Evolutionary conservation across 345 rosid species (phyloP).

Genomic region (Pugionium dolabratum): DNA sequence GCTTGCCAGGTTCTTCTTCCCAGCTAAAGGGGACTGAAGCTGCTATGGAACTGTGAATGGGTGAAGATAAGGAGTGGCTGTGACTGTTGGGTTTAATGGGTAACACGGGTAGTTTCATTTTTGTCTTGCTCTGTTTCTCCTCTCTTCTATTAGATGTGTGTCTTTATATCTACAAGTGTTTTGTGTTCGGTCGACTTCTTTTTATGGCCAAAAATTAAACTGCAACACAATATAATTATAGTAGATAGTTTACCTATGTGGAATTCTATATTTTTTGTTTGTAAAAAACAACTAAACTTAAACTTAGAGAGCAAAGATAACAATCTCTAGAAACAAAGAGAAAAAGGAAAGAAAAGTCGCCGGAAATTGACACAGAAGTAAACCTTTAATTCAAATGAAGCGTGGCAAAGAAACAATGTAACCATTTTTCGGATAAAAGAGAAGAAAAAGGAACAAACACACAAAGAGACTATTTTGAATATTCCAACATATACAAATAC

Average conservation of each 20-base stretch:
- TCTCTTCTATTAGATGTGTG: constrained; percentile 21
- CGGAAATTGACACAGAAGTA: constrained; percentile 34
- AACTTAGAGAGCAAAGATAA: background rate
- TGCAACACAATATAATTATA: no score
- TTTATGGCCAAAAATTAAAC: no score
- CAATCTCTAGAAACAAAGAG: background rate
- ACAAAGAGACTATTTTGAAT: background rate
- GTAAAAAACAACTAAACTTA: background rate
- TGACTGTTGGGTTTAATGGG: constrained; percentile 30
- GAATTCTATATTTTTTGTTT: background rate
- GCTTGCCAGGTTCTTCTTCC: constrained; percentile 92
- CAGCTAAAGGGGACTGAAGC: constrained; percentile 84
- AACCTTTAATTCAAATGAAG: constrained; percentile 40
- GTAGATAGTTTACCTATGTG: background rate
- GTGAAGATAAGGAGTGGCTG: constrained; percentile 56
- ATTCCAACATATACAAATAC: no score
- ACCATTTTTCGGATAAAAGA: constrained; percentile 27
- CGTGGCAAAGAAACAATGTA: constrained; percentile 38
- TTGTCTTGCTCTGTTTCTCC: constrained; percentile 36
- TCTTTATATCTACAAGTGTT: constrained; percentile 24
- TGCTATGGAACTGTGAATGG: constrained; percentile 47
- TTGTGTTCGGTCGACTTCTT: background rate
- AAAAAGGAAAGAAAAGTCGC: constrained; percentile 24
- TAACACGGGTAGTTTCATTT: constrained; percentile 49
- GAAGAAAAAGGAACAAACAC: constrained; percentile 10